These are phyloP conservation scores for Cerrena zonata DNA, from an alignment of 1,284 basidiomycete species.

Conservation along the genomic window DNA sequence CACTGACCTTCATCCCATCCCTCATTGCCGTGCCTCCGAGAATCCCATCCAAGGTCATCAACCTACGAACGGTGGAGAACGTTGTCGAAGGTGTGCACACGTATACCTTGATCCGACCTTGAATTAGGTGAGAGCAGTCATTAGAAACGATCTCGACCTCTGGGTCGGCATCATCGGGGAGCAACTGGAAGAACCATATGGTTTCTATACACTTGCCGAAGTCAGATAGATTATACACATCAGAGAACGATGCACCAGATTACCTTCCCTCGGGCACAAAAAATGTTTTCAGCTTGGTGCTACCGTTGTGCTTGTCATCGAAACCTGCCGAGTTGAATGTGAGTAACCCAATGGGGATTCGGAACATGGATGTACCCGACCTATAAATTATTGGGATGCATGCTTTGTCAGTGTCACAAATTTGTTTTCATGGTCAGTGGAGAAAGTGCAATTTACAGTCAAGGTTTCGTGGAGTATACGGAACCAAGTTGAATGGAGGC, in stretches of 20 bases:
- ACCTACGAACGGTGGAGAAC: neutral
- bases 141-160: constrained; percentile 3
- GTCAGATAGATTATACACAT: too few species aligned
- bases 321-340: neutral
- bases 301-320: neutral
- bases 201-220: too few species aligned
- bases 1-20: neutral
- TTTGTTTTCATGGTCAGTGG: too few species aligned
- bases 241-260: neutral
- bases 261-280: constrained; percentile 5
- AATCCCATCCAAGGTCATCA: constrained; percentile 1
- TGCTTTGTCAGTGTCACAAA: constrained; percentile 2
- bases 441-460: neutral
- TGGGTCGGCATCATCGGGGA: neutral
- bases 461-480: neutral
- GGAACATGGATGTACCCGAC: neutral
- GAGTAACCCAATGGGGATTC: neutral
- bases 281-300: constrained; percentile 1
- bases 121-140: neutral
- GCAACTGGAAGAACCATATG: neutral
- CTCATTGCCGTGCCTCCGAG: neutral
- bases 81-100: constrained; percentile 1
- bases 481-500: constrained; percentile 1
- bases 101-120: constrained; percentile 4
- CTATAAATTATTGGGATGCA: constrained; percentile 2